Base-by-base conservation (phyloP, 257 asterid genomes). In the Capsicum chinense region DNA sequence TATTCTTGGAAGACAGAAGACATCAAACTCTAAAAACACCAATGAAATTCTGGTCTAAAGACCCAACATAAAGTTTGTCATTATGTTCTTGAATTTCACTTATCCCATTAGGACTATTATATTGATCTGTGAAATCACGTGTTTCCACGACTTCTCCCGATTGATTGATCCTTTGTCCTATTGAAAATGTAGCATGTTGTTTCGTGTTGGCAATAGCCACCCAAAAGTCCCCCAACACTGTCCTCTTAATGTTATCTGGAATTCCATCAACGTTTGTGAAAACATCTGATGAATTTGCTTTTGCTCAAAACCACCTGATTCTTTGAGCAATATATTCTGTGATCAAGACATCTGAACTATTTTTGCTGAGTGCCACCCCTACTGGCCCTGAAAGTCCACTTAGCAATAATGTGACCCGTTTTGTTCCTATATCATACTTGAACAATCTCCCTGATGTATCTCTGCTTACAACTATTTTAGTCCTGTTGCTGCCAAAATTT, bases 231-330 rank as follows among this genome's bases (percentile, higher is more conserved):
- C 93, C 93, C 11, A 82, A 7, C 57, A 44, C 60, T 0, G 90
- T 91, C 73, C 92, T 91, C 81, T 82, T 87, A 4, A 91, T 91
- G 78, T 89, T 89, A 58, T 86, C 92, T 4, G 93, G 93, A 47
- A 57, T 79, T 48, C 93, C 93, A 7, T 85, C 86, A 7, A 92
- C 86, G 1, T 73, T 59, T 1, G 19, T 85, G 13, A 90, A 84
- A 17, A 87, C 84, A 3, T 93, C 91, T 0, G 86, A 48, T 6
- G 90, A 80, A 19, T 80, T 83, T 0, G 89, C 90, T 76, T 85
- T 88, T 0, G 91, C 85, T 9, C 91, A 89, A n/a, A 70, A 85
- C 74, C 88, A 86, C 62, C 37, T 84, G 78, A 92, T 71, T 56
- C 90, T 85, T 3, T 74, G 68, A 1, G 88, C 85, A 17, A 87